Evolutionary conservation across 495 filamentous ascomycete species (phyloP), one percentile per base, ranked within the genome.

Genomic region (Penicillium silybi): DNA sequence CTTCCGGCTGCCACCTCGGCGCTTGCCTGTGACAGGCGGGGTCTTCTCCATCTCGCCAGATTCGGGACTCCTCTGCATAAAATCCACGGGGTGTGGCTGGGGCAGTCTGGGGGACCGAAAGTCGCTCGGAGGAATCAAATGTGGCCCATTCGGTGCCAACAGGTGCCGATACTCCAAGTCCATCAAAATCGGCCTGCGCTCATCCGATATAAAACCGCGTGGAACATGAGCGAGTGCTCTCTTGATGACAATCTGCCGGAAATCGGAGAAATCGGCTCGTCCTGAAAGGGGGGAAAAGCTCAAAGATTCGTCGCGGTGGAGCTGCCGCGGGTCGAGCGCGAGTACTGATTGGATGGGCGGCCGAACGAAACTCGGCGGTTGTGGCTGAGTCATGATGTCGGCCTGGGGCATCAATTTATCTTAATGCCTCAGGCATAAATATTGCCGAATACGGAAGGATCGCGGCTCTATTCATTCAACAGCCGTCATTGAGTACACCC

Each of bases 1-100:
- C 57, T 75, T 75, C 22, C 73, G 61, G 64, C 69, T 73, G 18
- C 73, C 73, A 53, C 73, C 73, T 56, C 73, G 68, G 58, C 73
- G 72, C 57, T 77, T 77, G 50, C 71, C 67, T 26, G 69, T 70
- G 58, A 72, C 62, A 56, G 71, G 71, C 62, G 68, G 69, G 52
- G 64, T 57, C 65, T 73, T 74, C 54, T 73, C 69, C 72, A 69
- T 72, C 42, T 63, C 64, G 53, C 67, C 63, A 53, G 67, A 58
- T 44, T 68, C 70, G 41, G 69, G 67, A 45, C 54, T 63, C 49
- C 64, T 66, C 50, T 63, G 56, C 44, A 71, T 60, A 47, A 67
- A 60, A 48, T 70, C 62, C 35, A 69, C 62, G 60, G 66, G 53
- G 49, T 63, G 54, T 48, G 73, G 68, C 58, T 66, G 66, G 59